Conservation (phyloP, 495 filamentous ascomycete genomes). For the Rostrohypoxylon terebratum region DNA sequence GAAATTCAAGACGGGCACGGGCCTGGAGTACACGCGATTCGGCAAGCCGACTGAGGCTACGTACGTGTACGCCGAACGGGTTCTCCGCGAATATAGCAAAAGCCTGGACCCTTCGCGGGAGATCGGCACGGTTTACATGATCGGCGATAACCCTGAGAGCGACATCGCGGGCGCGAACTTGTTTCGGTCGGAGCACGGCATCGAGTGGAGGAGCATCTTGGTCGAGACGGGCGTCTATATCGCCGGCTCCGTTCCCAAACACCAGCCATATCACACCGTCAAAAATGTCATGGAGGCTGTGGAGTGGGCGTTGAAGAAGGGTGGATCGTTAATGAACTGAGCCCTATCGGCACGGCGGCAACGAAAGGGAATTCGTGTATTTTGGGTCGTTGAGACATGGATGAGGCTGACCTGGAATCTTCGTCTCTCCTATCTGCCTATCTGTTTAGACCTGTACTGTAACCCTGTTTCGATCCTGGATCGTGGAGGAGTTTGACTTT, state of each 20-base stretch:
- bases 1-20: slow-evolving; percentile 68
- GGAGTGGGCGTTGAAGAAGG: slow-evolving; percentile 51
- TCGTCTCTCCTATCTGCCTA: neutral
- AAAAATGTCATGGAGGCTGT: slow-evolving; percentile 54
- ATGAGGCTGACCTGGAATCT: neutral
- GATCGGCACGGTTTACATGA: slow-evolving; percentile 80
- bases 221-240: slow-evolving; percentile 68
- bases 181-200: slow-evolving; percentile 69
- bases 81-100: slow-evolving; percentile 68
- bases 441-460: neutral
- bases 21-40: slow-evolving; percentile 70
- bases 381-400: neutral
- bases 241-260: slow-evolving; percentile 42
- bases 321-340: slow-evolving; percentile 24
- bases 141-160: slow-evolving; percentile 86
- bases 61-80: slow-evolving; percentile 78
- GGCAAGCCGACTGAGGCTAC: slow-evolving; percentile 81
- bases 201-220: slow-evolving; percentile 76
- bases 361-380: neutral
- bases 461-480: neutral
- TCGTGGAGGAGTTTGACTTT: neutral
- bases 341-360: neutral
- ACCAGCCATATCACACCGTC: slow-evolving; percentile 48
- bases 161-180: slow-evolving; percentile 82
- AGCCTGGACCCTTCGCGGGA: slow-evolving; percentile 58